These are phyloP conservation scores for Paramecium sexaurelia DNA, from an alignment of 73 alveolate species.

Conservation along the genomic window DNA sequence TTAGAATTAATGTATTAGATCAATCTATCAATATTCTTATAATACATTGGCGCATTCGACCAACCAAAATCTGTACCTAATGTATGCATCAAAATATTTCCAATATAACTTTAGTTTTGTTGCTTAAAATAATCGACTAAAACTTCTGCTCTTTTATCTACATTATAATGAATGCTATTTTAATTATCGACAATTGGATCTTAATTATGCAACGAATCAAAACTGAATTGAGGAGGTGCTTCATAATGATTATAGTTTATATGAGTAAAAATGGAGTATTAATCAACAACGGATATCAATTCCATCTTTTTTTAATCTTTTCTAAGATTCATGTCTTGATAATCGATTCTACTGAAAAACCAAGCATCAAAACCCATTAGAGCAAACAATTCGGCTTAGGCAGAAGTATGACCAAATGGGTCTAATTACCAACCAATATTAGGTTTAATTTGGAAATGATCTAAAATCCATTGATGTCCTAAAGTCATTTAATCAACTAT, in stretches of 20 bases:
- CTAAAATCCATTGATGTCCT: slow-evolving; percentile 88
- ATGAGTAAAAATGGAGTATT: slow-evolving; percentile 55
- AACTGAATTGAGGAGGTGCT: slow-evolving; percentile 59
- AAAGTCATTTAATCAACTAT: slow-evolving; percentile 83
- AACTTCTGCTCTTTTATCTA: slow-evolving; percentile 70
- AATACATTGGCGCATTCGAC: slow-evolving; percentile 79
- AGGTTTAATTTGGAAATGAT: slow-evolving; percentile 85
- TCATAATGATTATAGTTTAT: slow-evolving; percentile 68
- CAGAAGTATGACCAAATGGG: slow-evolving; percentile 96
- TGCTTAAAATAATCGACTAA: slow-evolving; percentile 72
- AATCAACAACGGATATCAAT: slow-evolving; percentile 74
- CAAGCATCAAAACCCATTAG: slow-evolving; percentile 94
- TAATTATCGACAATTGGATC: slow-evolving; percentile 57
- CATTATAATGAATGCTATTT: slow-evolving; percentile 56
- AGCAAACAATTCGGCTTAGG: slow-evolving; percentile 88
- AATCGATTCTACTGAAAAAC: slow-evolving; percentile 90
- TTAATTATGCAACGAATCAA: background rate
- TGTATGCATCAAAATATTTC: slow-evolving; percentile 76
- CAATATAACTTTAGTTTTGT: slow-evolving; percentile 70
- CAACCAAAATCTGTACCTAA: slow-evolving; percentile 85
- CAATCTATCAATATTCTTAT: slow-evolving; percentile 76
- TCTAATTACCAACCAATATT: slow-evolving; percentile 96
- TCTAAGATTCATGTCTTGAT: slow-evolving; percentile 85
- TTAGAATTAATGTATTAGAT: slow-evolving; percentile 74
- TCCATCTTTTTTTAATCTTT: slow-evolving; percentile 81